These are phyloP conservation scores for Stachybotrys echinatus DNA, from an alignment of 2,329 filamentous ascomycete species.

Conservation along the genomic window DNA sequence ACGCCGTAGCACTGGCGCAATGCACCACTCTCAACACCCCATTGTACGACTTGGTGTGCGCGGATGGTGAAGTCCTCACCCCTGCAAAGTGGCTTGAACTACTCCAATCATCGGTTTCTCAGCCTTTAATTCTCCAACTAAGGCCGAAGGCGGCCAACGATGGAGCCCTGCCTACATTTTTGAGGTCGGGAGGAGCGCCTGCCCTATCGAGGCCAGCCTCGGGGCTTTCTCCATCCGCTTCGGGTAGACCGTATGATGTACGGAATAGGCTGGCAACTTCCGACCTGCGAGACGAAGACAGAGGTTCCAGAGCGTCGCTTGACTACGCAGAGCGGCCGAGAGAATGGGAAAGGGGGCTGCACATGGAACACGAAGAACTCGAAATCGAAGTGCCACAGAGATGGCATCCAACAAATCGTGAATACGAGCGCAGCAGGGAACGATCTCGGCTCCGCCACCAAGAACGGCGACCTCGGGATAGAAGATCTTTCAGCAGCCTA, in stretches of 20 bases:
- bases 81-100: not conserved
- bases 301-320: not conserved
- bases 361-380: no score
- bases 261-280: not conserved
- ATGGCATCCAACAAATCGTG: no score
- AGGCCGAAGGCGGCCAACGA: not conserved
- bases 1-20: conserved; percentile 1
- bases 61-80: not conserved
- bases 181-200: not conserved
- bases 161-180: not conserved
- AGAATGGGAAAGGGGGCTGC: no score
- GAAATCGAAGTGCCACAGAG: no score
- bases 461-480: no score
- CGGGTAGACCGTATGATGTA: not conserved
- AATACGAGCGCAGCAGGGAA: no score
- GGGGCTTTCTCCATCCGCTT: not conserved
- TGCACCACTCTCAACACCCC: not conserved
- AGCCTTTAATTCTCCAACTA: not conserved
- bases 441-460: no score
- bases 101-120: not conserved
- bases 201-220: not conserved
- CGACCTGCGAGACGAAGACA: not conserved
- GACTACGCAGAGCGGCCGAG: not conserved
- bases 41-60: not conserved
- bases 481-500: no score